These are phyloP conservation scores for Alternaria atra DNA, from an alignment of 2,329 filamentous ascomycete species.

Conservation along the genomic window DNA sequence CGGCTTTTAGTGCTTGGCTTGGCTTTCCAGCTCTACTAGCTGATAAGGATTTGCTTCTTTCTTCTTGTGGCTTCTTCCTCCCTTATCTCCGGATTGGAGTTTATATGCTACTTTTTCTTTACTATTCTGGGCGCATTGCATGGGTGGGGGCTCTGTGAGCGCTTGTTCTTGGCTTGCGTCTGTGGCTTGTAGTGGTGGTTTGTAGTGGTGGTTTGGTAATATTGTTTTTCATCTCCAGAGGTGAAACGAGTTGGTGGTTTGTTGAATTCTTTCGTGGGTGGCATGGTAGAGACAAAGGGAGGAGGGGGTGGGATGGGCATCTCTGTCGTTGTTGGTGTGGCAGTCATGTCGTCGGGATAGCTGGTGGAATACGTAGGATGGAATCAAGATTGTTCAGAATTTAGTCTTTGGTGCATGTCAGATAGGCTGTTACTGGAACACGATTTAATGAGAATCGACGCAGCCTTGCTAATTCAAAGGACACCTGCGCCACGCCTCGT, in stretches of 20 bases:
- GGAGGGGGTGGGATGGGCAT: background rate
- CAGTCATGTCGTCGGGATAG: conserved; percentile 7
- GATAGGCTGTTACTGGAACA: background rate
- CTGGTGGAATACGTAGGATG: conserved; percentile 33
- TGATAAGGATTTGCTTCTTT: background rate
- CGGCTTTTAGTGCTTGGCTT: conserved; percentile 8
- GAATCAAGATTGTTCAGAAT: conserved; percentile 24
- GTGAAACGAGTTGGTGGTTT: background rate
- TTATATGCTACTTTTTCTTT: background rate
- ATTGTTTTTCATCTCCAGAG: background rate
- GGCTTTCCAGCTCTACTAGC: background rate
- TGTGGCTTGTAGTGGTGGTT: background rate
- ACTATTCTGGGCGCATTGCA: background rate
- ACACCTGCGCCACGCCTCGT: background rate
- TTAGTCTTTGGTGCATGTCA: background rate
- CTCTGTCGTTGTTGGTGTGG: background rate
- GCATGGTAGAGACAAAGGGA: background rate
- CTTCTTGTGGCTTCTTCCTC: background rate
- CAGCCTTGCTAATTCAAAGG: background rate
- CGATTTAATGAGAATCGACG: background rate
- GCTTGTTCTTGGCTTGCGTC: background rate
- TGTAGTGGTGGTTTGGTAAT: background rate
- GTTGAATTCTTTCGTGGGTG: background rate
- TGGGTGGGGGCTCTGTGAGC: background rate
- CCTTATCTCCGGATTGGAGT: background rate